A percentile compares a stretch with the other conserved stretches of the same genome.
These are phyloP conservation scores for Areca catechu DNA, from an alignment of 176 grass and related monocot species.

Conservation along the genomic window DNA sequence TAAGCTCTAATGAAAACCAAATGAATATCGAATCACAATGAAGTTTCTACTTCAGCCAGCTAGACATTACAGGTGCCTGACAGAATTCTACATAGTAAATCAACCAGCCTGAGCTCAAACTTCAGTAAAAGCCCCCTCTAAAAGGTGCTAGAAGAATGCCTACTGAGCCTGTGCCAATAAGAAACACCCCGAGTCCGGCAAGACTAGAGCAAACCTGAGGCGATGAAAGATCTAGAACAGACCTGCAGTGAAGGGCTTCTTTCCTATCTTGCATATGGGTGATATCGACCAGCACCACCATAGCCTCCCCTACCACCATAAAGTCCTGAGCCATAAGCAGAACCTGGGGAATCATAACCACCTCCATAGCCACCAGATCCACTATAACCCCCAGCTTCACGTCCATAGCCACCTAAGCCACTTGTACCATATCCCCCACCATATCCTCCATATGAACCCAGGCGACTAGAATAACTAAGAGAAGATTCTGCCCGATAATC, in stretches of 20 bases:
- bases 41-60: no score
- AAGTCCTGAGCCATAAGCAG: conserved; percentile 29
- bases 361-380: conserved; percentile 50
- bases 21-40: no score
- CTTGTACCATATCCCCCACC: conserved; percentile 47
- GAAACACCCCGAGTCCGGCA: no score
- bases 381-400: conserved; percentile 41
- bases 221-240: no score
- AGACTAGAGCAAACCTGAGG: no score
- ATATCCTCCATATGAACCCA: conserved; percentile 34
- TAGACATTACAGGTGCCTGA: no score
- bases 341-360: conserved; percentile 50
- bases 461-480: conserved; percentile 50
- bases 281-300: conserved; percentile 68
- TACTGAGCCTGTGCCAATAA: no score
- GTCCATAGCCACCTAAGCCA: conserved; percentile 31
- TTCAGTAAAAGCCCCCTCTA: no score
- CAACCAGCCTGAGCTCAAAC: no score
- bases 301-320: conserved; percentile 68
- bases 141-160: no score
- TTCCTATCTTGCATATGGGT: conserved; percentile 78
- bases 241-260: background rate
- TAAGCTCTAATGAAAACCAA: no score
- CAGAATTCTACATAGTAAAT: no score
- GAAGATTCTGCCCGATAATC: conserved; percentile 44